Evolutionary conservation across 176 grass and related monocot species (phyloP).

Genomic region (Elaeis guineensis): DNA sequence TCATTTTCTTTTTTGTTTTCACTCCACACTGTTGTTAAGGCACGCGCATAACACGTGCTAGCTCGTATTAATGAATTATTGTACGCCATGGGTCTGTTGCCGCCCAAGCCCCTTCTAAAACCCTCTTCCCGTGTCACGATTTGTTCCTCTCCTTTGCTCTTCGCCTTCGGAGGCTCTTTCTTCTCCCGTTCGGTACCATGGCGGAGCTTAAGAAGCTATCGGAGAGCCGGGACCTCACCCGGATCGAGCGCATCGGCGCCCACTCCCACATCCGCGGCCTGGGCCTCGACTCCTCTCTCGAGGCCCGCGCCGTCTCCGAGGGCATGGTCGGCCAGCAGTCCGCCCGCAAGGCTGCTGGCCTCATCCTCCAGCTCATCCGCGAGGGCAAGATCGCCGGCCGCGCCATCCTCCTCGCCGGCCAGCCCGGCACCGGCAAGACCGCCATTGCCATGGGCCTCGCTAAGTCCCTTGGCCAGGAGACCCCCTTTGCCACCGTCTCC

Average conservation of each 20-base stretch:
- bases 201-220: conserved; percentile 79
- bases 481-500: conserved; percentile 72
- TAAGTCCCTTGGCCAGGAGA: conserved; percentile 84
- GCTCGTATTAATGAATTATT: too few species aligned
- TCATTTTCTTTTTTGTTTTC: too few species aligned
- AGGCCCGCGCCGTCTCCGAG: conserved; percentile 76
- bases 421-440: conserved; percentile 92
- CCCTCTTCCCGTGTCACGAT: too few species aligned
- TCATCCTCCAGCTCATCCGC: conserved; percentile 86
- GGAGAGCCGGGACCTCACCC: conserved; percentile 86
- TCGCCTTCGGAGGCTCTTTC: neutral
- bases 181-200: conserved; percentile 26
- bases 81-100: too few species aligned
- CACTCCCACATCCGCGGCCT: conserved; percentile 98
- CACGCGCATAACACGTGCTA: too few species aligned
- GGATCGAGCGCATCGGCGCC: conserved; percentile 87
- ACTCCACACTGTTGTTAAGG: too few species aligned
- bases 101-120: too few species aligned
- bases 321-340: conserved; percentile 96
- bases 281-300: conserved; percentile 71
- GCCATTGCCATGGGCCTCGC: conserved; percentile 96
- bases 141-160: too few species aligned
- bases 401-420: conserved; percentile 75
- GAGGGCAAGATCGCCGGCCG: conserved; percentile 81
- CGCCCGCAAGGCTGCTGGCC: conserved; percentile 62